A percentile compares a stretch with the other conserved stretches of the same genome.
These are phyloP conservation scores for Botrytis elliptica DNA, from an alignment of 2,329 filamentous ascomycete species.

Conservation along the genomic window DNA sequence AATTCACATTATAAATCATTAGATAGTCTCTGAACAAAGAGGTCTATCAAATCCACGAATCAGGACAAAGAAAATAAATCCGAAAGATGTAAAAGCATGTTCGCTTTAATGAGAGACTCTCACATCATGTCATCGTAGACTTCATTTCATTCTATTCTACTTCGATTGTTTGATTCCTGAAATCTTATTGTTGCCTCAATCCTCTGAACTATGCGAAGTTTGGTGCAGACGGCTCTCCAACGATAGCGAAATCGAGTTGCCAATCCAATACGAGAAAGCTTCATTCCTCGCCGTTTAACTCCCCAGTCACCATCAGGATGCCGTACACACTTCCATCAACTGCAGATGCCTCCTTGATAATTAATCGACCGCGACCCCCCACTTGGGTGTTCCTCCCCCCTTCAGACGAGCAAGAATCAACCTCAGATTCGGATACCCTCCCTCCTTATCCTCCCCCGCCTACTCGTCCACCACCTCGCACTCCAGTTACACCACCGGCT, in stretches of 20 bases:
- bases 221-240: neutral
- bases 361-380: slow-evolving; percentile 2
- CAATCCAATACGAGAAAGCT: neutral
- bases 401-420: neutral
- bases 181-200: neutral
- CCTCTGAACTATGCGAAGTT: neutral
- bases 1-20: neutral
- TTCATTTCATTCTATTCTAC: neutral
- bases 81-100: neutral
- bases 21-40: neutral
- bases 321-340: neutral
- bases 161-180: neutral
- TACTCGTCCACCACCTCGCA: neutral
- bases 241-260: neutral
- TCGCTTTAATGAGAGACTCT: neutral
- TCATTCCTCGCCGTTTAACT: neutral
- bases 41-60: neutral
- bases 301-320: neutral
- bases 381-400: slow-evolving; percentile 10
- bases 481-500: neutral
- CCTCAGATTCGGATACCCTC: neutral
- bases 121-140: neutral
- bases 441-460: neutral
- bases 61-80: neutral
- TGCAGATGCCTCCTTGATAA: neutral